phyloP scores from a whole-genome alignment of 2,329 filamentous ascomycete species.

The Purpureocillium takamizusanense region DNA sequence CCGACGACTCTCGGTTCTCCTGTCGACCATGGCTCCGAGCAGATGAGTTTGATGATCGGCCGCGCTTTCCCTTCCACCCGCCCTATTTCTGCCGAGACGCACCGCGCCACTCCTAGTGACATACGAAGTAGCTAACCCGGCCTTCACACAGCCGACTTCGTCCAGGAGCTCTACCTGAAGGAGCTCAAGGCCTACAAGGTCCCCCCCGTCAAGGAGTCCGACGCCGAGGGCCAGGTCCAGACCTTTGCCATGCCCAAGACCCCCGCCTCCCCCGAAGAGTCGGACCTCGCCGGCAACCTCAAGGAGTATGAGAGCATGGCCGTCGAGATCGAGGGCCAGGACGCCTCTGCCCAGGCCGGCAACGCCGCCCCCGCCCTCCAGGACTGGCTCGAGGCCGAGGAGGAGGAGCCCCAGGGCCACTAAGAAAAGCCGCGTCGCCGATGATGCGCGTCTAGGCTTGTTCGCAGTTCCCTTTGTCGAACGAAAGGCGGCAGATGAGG shows the following conservation, averaged over 20 bases:
- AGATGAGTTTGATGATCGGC: neutral
- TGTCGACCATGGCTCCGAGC: neutral
- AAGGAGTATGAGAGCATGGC: conserved; percentile 91
- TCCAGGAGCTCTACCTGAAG: conserved; percentile 95
- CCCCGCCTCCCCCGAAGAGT: conserved; percentile 85
- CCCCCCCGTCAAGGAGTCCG: conserved; percentile 70
- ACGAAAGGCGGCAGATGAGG: neutral
- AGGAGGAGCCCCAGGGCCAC: conserved; percentile 43
- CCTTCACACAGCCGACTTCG: conserved; percentile 67
- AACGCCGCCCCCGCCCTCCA: conserved; percentile 48
- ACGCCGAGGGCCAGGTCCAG: conserved; percentile 85
- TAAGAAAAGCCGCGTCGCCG: no score
- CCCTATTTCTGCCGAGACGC: neutral
- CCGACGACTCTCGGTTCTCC: no score
- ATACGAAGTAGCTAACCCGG: conserved; percentile 14
- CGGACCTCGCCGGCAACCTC: conserved; percentile 83
- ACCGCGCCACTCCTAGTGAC: neutral
- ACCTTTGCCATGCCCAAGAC: conserved; percentile 74
- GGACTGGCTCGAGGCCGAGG: conserved; percentile 80
- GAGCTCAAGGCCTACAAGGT: conserved; percentile 95
- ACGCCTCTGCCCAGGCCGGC: conserved; percentile 49
- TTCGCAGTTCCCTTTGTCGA: neutral
- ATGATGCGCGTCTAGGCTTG: no score
- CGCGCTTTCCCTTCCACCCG: neutral
- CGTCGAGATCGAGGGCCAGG: conserved; percentile 89